Evolutionary conservation across 805 yeast species (phyloP).

Genomic region (Gaillardinia entomophila): DNA sequence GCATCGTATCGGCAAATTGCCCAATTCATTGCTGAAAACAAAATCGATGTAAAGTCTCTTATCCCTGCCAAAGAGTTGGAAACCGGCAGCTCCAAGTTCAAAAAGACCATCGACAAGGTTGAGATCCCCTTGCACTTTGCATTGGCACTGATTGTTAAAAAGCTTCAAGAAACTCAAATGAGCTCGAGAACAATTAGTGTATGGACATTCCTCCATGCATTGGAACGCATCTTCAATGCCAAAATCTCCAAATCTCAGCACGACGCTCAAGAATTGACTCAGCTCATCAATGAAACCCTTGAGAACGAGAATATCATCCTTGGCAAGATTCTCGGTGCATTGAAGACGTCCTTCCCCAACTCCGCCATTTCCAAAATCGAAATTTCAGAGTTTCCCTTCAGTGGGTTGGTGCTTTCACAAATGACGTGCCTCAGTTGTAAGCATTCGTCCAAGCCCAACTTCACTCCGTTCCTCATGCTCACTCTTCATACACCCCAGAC

Average conservation of each 20-base stretch:
- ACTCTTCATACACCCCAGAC: conserved; percentile 72
- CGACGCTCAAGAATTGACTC: conserved; percentile 92
- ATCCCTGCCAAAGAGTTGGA: conserved; percentile 11
- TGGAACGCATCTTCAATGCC: conserved; percentile 69
- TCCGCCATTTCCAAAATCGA: conserved; percentile 6
- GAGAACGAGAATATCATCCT: conserved; percentile 54
- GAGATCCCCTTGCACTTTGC: conserved; percentile 56
- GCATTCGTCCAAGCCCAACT: conserved; percentile 50
- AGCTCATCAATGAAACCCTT: conserved; percentile 71
- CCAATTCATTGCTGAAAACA: conserved; percentile 7
- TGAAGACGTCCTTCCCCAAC: conserved; percentile 6
- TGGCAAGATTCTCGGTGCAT: conserved; percentile 22
- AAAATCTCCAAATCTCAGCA: conserved; percentile 79
- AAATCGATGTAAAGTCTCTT: conserved; percentile 7
- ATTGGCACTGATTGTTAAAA: conserved; percentile 44
- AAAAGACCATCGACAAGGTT: conserved; percentile 21
- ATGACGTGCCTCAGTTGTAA: conserved; percentile 68
- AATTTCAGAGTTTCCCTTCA: conserved; percentile 68
- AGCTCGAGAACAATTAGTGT: conserved; percentile 56
- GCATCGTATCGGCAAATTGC: conserved; percentile 17
- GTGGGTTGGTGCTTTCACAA: conserved; percentile 60
- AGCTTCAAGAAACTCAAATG: conserved; percentile 59
- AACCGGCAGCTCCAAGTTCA: conserved; percentile 8
- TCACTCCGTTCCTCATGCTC: conserved; percentile 60
- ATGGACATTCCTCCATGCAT: conserved; percentile 68